Percentiles rank a stretch among this genome's conserved stretches.
Evolutionary conservation across 805 yeast species (phyloP).

Genomic region (Komagataella kurtzmanii): DNA sequence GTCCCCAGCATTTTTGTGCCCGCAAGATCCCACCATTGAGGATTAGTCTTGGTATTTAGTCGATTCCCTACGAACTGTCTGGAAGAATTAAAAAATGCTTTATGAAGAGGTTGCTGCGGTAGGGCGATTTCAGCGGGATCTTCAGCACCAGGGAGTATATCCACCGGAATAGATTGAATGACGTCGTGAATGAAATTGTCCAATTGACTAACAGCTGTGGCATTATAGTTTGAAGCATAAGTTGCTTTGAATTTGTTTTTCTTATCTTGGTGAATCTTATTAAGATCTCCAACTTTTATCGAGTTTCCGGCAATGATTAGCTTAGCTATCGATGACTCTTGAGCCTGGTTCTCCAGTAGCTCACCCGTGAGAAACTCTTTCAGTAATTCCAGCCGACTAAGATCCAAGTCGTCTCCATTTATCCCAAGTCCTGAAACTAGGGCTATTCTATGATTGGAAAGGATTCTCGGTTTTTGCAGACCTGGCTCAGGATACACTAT

Average conservation of each 20-base stretch:
- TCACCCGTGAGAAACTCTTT: conserved; percentile 65
- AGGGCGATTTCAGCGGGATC: conserved; percentile 80
- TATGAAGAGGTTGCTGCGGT: conserved; percentile 88
- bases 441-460: conserved; percentile 36
- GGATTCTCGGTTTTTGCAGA: conserved; percentile 31
- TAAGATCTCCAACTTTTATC: conserved; percentile 10
- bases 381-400: conserved; percentile 39
- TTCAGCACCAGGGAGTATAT: conserved; percentile 69
- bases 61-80: conserved; percentile 19
- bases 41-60: conserved; percentile 43
- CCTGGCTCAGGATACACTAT: conserved; percentile 56
- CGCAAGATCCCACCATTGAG: conserved; percentile 52
- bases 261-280: conserved; percentile 13
- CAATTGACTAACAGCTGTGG: conserved; percentile 35
- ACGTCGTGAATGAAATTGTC: conserved; percentile 47
- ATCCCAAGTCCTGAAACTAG: conserved; percentile 67
- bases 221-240: conserved; percentile 37
- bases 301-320: conserved; percentile 69
- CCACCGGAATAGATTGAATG: conserved; percentile 48
- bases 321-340: conserved; percentile 21
- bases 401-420: conserved; percentile 26
- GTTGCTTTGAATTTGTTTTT: conserved; percentile 33
- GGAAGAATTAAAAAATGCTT: conserved; percentile 45
- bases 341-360: conserved; percentile 17
- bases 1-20: conserved; percentile 53